Conservation (phyloP, 371 early-diverging fungal genomes). For the Mucor irregularis region DNA sequence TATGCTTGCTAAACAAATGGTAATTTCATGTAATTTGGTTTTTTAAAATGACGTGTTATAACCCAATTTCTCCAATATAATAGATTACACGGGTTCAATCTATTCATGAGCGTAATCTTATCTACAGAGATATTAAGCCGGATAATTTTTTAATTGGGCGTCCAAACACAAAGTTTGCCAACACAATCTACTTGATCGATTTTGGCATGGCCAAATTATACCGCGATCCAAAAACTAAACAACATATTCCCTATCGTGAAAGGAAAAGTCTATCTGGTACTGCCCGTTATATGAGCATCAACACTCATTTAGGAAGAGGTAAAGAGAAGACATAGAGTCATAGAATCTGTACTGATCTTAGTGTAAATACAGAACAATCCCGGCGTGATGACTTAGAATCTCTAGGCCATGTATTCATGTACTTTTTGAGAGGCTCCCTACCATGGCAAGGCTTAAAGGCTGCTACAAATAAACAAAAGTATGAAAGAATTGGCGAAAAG, state of each 20-base stretch:
- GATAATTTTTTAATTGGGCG: constrained; percentile 97
- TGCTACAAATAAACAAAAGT: constrained; percentile 96
- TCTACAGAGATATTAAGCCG: constrained; percentile 99
- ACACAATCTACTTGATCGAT: constrained; percentile 85
- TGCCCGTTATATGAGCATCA: constrained; percentile 97
- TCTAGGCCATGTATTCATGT: constrained; percentile 97
- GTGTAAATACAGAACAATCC: constrained; percentile 85
- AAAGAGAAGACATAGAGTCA: background rate
- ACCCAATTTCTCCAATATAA: background rate
- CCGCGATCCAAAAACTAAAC: constrained; percentile 88
- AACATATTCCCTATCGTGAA: constrained; percentile 92
- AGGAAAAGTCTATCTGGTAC: constrained; percentile 95
- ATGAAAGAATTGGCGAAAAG: constrained; percentile 95
- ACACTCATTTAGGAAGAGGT: constrained; percentile 93
- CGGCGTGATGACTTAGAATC: constrained; percentile 98
- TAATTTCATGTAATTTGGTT: constrained; percentile 49
- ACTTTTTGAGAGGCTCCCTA: constrained; percentile 92
- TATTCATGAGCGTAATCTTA: constrained; percentile 92
- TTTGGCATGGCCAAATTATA: constrained; percentile 98
- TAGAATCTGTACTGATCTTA: too few species aligned
- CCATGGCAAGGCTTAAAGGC: constrained; percentile 99
- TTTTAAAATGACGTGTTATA: background rate
- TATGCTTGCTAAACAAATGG: constrained; percentile 96
- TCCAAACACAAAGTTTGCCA: constrained; percentile 65
- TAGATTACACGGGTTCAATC: constrained; percentile 88